Percentiles rank a stretch among this genome's conserved stretches.
phyloP scores from a whole-genome alignment of 352 stramenopile species.

The Phytophthora fragariaefolia region DNA sequence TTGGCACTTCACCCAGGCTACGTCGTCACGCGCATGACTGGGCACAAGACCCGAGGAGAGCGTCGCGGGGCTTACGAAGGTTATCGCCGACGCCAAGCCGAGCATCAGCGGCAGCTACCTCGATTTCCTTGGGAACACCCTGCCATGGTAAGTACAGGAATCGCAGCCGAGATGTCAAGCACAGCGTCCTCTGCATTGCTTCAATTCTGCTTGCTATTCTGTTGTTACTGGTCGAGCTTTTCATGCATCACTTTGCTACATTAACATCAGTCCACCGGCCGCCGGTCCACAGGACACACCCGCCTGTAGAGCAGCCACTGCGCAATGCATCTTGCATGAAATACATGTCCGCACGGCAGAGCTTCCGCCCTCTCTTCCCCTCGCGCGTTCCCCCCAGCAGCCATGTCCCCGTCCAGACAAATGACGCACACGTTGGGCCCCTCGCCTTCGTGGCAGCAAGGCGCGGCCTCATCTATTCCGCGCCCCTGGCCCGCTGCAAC shows the following conservation, averaged over 20 bases:
- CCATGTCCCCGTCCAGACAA: conserved; percentile 33
- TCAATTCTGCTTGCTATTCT: not conserved
- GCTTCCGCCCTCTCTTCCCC: conserved; percentile 17
- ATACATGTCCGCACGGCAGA: conserved; percentile 50
- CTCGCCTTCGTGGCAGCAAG: not conserved
- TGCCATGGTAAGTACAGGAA: conserved; percentile 10
- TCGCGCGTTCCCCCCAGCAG: not conserved
- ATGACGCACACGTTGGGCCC: conserved; percentile 40
- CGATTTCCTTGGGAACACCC: conserved; percentile 31
- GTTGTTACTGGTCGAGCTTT: not conserved
- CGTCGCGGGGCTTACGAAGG: conserved; percentile 33
- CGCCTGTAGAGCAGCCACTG: conserved; percentile 43
- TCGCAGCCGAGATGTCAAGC: too few relatives aligned
- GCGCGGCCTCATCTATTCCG: too few relatives aligned
- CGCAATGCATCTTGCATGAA: conserved; percentile 43
- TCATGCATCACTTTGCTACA: not conserved
- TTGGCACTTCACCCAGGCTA: conserved; percentile 60
- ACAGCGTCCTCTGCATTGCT: not conserved
- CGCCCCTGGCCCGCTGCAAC: conserved; percentile 1
- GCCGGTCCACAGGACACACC: conserved; percentile 46
- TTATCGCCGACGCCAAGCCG: conserved; percentile 33
- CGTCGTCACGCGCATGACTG: conserved; percentile 64
- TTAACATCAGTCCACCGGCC: conserved; percentile 26
- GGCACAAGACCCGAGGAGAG: conserved; percentile 31
- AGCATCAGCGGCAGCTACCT: conserved; percentile 43